Percentiles rank a stretch among this genome's conserved stretches.
These are phyloP conservation scores for Kitagawia praeruptora DNA, from an alignment of 129 eudicot genomes.

Conservation along the genomic window DNA sequence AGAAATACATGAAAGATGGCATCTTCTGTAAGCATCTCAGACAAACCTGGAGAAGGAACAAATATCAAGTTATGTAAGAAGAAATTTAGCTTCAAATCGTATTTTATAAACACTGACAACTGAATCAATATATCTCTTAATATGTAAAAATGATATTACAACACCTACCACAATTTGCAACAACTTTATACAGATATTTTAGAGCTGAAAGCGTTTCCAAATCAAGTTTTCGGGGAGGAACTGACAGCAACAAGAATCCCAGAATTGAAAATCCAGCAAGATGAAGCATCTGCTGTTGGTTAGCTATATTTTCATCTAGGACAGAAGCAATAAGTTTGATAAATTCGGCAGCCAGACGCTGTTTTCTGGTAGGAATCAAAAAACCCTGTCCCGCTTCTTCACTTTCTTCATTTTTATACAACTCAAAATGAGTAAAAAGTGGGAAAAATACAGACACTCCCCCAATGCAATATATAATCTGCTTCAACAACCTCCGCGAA, in stretches of 20 bases:
- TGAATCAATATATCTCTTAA: neutral
- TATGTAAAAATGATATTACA: neutral
- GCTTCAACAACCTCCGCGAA: slow-evolving; percentile 84
- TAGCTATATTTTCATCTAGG: slow-evolving; percentile 81
- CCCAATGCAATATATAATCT: slow-evolving; percentile 90
- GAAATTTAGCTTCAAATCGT: neutral
- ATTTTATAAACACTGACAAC: neutral
- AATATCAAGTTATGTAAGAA: neutral
- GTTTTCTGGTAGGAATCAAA: slow-evolving; percentile 66
- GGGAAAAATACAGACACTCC: slow-evolving; percentile 99
- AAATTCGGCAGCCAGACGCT: slow-evolving; percentile 77
- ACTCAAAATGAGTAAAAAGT: slow-evolving; percentile 65
- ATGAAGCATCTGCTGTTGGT: slow-evolving; percentile 93
- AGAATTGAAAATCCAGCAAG: slow-evolving; percentile 85
- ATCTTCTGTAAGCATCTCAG: slow-evolving; percentile 82
- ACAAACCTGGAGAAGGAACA: slow-evolving; percentile 56
- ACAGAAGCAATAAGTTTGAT: slow-evolving; percentile 88
- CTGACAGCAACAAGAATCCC: slow-evolving; percentile 73
- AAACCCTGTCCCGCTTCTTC: slow-evolving; percentile 34
- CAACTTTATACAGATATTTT: slow-evolving; percentile 70
- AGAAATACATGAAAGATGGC: slow-evolving; percentile 78
- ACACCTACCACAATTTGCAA: slow-evolving; percentile 63
- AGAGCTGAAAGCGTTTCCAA: slow-evolving; percentile 80
- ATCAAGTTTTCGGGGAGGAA: slow-evolving; percentile 74
- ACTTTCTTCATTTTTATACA: slow-evolving; percentile 41